Conservation (phyloP, 176 grass and related monocot species). For the Carex kokanica region DNA sequence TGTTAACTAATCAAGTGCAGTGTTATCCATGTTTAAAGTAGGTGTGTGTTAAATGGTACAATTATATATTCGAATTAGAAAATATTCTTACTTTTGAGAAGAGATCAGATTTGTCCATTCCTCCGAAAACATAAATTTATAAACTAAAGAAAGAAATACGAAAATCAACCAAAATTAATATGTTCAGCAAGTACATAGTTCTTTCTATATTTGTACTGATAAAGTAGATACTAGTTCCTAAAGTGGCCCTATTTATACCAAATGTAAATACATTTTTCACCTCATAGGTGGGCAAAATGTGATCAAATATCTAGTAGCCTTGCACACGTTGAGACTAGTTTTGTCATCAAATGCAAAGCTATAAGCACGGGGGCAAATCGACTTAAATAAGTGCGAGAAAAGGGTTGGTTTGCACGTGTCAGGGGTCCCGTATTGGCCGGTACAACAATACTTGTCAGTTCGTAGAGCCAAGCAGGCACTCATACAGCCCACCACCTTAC, state of each 20-base stretch:
- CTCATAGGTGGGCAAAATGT: constrained; percentile 65
- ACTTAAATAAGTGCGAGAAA: constrained; percentile 83
- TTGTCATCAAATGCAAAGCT: constrained; percentile 78
- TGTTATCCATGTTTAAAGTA: not conserved
- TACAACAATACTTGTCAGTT: constrained; percentile 75
- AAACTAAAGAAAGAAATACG: not conserved
- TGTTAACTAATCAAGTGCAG: not conserved
- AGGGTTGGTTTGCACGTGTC: constrained; percentile 55
- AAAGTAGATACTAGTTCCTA: not conserved
- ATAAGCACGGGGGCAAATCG: constrained; percentile 75
- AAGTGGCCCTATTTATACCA: not conserved
- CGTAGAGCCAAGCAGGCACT: constrained; percentile 66
- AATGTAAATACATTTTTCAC: not conserved
- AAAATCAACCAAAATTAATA: not conserved
- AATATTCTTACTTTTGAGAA: not conserved
- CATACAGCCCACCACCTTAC: constrained; percentile 62
- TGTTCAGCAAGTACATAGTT: not conserved
- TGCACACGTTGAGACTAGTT: constrained; percentile 61
- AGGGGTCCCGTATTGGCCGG: constrained; percentile 50
- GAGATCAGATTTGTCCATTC: not conserved
- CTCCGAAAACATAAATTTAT: not conserved
- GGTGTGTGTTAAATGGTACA: not conserved
- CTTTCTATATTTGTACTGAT: not conserved
- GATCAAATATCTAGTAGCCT: constrained; percentile 60
- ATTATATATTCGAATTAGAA: not conserved